Evolutionary conservation across 2,329 filamentous ascomycete genomes (phyloP).

Genomic region (Byssothecium circinans): DNA sequence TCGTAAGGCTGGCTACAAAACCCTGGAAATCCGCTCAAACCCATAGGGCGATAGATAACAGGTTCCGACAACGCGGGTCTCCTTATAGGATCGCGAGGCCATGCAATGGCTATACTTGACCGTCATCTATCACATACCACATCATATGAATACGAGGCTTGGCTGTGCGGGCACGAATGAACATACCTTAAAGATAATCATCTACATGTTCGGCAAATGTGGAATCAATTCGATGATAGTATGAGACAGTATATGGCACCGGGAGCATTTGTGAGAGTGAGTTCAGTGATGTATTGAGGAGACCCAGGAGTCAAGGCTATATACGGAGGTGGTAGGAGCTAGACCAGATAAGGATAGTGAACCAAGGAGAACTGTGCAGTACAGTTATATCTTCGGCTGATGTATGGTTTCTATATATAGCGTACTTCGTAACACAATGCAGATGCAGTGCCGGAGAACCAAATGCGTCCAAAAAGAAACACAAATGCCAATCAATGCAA

Average conservation of each 20-base stretch:
- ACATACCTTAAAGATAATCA: not conserved
- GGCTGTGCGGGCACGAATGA: not conserved
- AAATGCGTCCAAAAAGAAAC: not conserved
- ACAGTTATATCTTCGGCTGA: no score
- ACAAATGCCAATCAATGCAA: not conserved
- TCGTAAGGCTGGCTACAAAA: not conserved
- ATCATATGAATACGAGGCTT: not conserved
- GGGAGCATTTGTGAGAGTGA: no score
- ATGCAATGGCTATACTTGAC: not conserved
- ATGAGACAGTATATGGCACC: no score
- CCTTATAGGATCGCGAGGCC: not conserved
- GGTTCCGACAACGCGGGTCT: not conserved
- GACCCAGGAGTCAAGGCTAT: no score
- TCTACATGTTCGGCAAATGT: no score
- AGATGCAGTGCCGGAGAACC: not conserved
- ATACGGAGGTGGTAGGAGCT: no score
- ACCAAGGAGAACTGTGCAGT: no score
- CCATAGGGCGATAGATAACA: not conserved
- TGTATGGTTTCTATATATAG: not conserved
- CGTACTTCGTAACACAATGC: not conserved
- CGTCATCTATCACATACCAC: not conserved
- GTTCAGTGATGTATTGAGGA: no score
- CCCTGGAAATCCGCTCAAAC: not conserved
- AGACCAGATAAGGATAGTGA: no score
- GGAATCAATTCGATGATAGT: no score